Conservation (phyloP, 148 eudicot species). For the Linanthus parryae region DNA sequence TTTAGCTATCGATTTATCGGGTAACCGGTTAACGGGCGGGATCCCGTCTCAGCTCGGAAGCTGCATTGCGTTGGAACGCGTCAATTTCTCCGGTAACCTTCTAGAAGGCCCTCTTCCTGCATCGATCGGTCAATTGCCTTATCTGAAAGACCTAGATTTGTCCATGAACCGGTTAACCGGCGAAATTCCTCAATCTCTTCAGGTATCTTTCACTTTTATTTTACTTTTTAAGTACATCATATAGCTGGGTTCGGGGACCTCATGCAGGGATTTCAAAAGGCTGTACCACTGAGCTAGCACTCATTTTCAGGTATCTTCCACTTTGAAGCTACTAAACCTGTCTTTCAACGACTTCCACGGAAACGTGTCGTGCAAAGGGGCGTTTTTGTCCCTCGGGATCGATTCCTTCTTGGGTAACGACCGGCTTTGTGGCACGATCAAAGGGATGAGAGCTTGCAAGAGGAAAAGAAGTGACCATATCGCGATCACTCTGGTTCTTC, state of each 20-base stretch:
- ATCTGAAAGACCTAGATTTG: constrained; percentile 50
- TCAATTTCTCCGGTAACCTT: constrained; percentile 52
- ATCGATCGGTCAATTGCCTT: constrained; percentile 52
- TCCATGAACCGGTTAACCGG: constrained; percentile 52
- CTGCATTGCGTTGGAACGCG: constrained; percentile 61
- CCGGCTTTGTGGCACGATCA: constrained; percentile 56
- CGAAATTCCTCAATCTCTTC: constrained; percentile 50
- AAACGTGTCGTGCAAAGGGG: constrained; percentile 34
- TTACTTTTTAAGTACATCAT: too few relatives aligned
- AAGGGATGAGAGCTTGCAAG: constrained; percentile 45
- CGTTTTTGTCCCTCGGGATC: constrained; percentile 36
- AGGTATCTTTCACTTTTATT: constrained; percentile 38
- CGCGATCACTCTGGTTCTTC: constrained; percentile 28
- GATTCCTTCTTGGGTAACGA: constrained; percentile 55
- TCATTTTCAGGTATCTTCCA: constrained; percentile 40
- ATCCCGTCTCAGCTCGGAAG: constrained; percentile 71
- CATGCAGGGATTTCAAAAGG: too few relatives aligned
- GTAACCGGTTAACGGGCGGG: constrained; percentile 45
- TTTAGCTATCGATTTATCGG: constrained; percentile 64
- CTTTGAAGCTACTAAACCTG: constrained; percentile 46
- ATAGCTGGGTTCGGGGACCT: too few relatives aligned
- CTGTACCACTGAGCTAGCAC: too few relatives aligned
- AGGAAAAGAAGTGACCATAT: constrained; percentile 18
- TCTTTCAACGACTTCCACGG: constrained; percentile 70
- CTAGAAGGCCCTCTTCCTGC: constrained; percentile 46